Percentiles rank a stretch among this genome's conserved stretches.
phyloP scores from a whole-genome alignment of 108 stramenopile species.

The Cyclotella choctawhatcheeana region DNA sequence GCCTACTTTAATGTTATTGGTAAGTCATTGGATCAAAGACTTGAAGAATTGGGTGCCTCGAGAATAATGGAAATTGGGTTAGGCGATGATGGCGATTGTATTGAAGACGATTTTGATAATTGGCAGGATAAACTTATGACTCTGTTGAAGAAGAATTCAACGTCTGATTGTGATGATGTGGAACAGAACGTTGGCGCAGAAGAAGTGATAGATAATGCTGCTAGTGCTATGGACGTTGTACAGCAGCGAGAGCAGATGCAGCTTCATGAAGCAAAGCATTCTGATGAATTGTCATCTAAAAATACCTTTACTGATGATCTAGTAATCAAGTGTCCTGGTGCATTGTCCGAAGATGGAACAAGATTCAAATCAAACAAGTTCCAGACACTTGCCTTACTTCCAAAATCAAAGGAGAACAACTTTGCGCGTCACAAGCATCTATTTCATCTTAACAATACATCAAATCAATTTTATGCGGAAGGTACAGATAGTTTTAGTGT shows the following conservation, averaged over 20 bases:
- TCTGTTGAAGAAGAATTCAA: slow-evolving; percentile 26
- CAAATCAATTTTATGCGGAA: slow-evolving; percentile 49
- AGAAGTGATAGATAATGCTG: slow-evolving; percentile 11
- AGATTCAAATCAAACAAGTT: slow-evolving; percentile 47
- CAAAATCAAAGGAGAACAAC: slow-evolving; percentile 34
- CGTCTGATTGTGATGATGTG: not conserved
- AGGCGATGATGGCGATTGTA: slow-evolving; percentile 91
- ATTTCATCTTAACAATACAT: slow-evolving; percentile 45
- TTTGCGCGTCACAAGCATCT: slow-evolving; percentile 44
- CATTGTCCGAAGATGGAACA: slow-evolving; percentile 31
- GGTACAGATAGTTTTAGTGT: slow-evolving; percentile 43
- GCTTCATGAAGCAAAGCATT: slow-evolving; percentile 14
- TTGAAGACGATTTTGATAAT: slow-evolving; percentile 94
- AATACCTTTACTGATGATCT: not conserved
- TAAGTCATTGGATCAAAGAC: slow-evolving; percentile 65
- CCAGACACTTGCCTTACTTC: slow-evolving; percentile 36
- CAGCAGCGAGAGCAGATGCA: slow-evolving; percentile 21
- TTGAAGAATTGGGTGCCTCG: slow-evolving; percentile 78
- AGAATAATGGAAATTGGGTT: slow-evolving; percentile 72
- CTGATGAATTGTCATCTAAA: not conserved
- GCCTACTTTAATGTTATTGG: slow-evolving; percentile 91
- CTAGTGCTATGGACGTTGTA: slow-evolving; percentile 1
- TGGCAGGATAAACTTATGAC: slow-evolving; percentile 77
- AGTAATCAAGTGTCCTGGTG: slow-evolving; percentile 27
- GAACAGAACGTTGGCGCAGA: slow-evolving; percentile 24